Evolutionary conservation across 768 basidiomycete species (phyloP), one percentile per base, ranked within the genome.

Genomic region (Royoungia palumana): DNA sequence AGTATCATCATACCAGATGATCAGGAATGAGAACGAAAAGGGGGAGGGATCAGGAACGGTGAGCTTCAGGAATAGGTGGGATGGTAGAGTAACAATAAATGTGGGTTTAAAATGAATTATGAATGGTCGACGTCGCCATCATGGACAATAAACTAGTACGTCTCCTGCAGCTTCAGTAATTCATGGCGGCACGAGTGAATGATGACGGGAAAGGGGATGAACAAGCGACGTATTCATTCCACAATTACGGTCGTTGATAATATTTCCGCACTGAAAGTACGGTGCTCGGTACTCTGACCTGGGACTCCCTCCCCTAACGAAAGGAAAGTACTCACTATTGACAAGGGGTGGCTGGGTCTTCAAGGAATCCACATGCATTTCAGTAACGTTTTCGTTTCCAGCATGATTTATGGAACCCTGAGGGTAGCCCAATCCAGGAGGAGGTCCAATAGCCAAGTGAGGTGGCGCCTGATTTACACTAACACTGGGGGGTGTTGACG

Each of bases 231-330:
- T 66, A 72, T 67, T 63, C 62, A 66, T 66, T 64, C 59, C 59
- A 58, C 51, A 60, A 64, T 87, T 75, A 87, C 74, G 77, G 78
- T 66, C 78, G 83, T 78, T 82, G 75, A 71, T 80, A 80, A 73
- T 80, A 73, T 79, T 83, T 85, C 83, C 85, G 85, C 82, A 86
- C 87, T 89, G 85, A 86, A 87, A 85, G 86, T 75, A 87, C 82
- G 84, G 85, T 70, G 73, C 85, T 89, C 78, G 88, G 86, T 87
- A 89, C 83, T 78, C 79, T 81, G 83, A 76, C 84, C 85, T 72
- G 69, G 73, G 74, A 72, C 71, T 80, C 85, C 87, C 83, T 85
- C 86, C 85, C 85, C 83, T 80, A 70, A 70, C 69, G 65, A 72
- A 70, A 65, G 67, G 74, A 72, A 72, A 65, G 57, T 59, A 83